Evolutionary conservation across 2,329 filamentous ascomycete genomes (phyloP).

Genomic region (Epichloe aotearoae): DNA sequence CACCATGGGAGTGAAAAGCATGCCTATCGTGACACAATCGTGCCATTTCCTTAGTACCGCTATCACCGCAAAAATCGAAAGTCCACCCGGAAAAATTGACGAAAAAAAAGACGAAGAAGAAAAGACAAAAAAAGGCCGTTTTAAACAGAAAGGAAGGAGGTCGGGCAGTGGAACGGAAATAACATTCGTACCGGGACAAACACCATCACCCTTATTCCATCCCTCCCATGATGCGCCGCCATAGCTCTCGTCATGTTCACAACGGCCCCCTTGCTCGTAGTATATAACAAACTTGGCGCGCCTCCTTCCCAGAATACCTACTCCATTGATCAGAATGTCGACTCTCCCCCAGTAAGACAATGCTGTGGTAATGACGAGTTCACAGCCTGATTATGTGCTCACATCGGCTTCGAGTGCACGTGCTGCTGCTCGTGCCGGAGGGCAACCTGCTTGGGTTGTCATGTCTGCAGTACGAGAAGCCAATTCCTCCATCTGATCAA

Average conservation of each 20-base stretch:
- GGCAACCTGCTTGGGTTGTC: conserved; percentile 15
- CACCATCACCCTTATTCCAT: conserved; percentile 23
- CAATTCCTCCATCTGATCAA: conserved; percentile 36
- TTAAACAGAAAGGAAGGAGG: too few relatives aligned
- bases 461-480: conserved; percentile 42
- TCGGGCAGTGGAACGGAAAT: too few relatives aligned
- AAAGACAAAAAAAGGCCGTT: too few relatives aligned
- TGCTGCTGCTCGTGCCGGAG: conserved; percentile 19
- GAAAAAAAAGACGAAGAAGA: too few relatives aligned
- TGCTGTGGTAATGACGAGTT: conserved; percentile 25
- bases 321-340: conserved; percentile 52
- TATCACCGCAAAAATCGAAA: too few relatives aligned
- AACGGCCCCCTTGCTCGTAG: conserved; percentile 34
- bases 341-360: conserved; percentile 40
- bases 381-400: conserved; percentile 38
- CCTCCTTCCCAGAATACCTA: conserved; percentile 47
- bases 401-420: conserved; percentile 36
- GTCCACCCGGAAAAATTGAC: too few relatives aligned
- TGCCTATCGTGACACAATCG: background rate
- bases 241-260: conserved; percentile 39
- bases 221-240: conserved; percentile 16
- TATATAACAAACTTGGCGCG: conserved; percentile 30
- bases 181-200: conserved; percentile 26
- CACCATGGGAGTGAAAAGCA: conserved; percentile 28
- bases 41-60: background rate